Percentiles rank a stretch among this genome's conserved stretches.
phyloP scores from a whole-genome alignment of 768 basidiomycete species.

The Lepiota venenata region DNA sequence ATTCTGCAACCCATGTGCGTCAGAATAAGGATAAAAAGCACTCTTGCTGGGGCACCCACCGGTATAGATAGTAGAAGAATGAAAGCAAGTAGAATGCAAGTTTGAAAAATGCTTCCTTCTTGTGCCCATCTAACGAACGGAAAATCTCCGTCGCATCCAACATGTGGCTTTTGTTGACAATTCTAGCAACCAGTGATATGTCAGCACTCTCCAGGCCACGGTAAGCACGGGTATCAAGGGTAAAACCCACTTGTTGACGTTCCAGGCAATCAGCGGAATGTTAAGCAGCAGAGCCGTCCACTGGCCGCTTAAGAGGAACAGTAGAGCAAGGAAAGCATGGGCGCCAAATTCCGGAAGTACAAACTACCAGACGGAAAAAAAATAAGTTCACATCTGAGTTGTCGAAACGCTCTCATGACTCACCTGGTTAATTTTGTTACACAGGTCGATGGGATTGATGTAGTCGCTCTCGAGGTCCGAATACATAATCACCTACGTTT shows the following conservation, averaged over 20 bases:
- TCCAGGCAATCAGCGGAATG: conserved; percentile 82
- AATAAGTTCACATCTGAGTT: background rate
- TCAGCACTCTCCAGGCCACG: background rate
- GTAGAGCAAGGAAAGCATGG: conserved; percentile 81
- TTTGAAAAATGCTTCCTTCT: conserved; percentile 94
- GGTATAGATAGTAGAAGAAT: conserved; percentile 89
- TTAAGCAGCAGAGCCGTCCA: conserved; percentile 91
- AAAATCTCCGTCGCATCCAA: conserved; percentile 99
- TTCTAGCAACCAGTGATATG: conserved; percentile 16
- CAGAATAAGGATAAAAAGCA: background rate
- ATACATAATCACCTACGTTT: conserved; percentile 95
- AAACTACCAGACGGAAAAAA: conserved; percentile 54
- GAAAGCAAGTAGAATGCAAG: conserved; percentile 89
- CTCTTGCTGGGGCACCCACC: conserved; percentile 43
- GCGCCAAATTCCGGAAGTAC: conserved; percentile 95
- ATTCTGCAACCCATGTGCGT: conserved; percentile 42
- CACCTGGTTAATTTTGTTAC: conserved; percentile 98
- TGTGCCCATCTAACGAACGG: conserved; percentile 87
- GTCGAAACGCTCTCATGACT: conserved; percentile 17
- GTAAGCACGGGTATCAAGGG: background rate
- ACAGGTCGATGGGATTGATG: conserved; percentile 99
- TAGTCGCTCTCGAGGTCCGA: conserved; percentile 99
- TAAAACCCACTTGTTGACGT: conserved; percentile 86
- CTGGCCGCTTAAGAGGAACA: conserved; percentile 92
- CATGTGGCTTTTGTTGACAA: conserved; percentile 84